phyloP scores from a whole-genome alignment of 148 eudicot genomes.

The Agrostemma githago region DNA sequence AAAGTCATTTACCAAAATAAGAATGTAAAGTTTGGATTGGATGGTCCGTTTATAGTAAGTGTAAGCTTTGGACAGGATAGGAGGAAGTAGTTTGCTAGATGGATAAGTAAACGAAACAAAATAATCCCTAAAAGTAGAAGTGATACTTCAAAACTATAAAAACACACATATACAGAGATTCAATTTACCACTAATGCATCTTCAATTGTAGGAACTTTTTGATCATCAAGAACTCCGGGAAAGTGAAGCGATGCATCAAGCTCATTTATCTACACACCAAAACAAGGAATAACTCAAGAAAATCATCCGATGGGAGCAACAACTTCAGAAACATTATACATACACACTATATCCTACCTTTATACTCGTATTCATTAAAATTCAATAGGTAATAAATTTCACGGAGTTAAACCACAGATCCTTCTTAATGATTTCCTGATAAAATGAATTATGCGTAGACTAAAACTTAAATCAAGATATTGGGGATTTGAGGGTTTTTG shows the following conservation, averaged over 20 bases:
- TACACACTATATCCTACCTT: background rate
- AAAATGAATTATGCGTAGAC: background rate
- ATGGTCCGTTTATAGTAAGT: too few species aligned
- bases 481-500: background rate
- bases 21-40: too few species aligned
- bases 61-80: too few species aligned
- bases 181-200: slow-evolving; percentile 71
- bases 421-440: background rate
- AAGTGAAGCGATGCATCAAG: slow-evolving; percentile 42
- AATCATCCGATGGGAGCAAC: background rate
- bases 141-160: background rate
- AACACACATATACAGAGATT: background rate
- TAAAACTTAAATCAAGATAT: background rate
- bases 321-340: background rate
- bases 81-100: background rate
- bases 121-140: background rate
- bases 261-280: slow-evolving; percentile 55
- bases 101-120: background rate
- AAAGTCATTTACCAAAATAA: too few species aligned
- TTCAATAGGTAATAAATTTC: background rate
- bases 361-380: background rate
- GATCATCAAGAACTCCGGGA: slow-evolving; percentile 38
- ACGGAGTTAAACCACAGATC: background rate
- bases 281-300: slow-evolving; percentile 14
- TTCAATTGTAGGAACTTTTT: slow-evolving; percentile 57